phyloP scores from a whole-genome alignment of 129 eudicot species.

The Flaveria brownii region DNA sequence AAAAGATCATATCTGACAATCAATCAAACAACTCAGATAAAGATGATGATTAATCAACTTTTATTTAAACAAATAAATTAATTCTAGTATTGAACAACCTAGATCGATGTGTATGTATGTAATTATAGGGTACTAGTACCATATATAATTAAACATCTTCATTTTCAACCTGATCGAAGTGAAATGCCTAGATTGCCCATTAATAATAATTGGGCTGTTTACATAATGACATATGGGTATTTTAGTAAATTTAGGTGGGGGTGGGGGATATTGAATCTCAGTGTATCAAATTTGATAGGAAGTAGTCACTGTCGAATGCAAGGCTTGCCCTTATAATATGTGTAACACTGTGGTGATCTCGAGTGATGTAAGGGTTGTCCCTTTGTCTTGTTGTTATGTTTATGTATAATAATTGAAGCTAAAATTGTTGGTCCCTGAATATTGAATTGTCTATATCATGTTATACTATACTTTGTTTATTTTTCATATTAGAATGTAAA shows the following conservation, averaged over 20 bases:
- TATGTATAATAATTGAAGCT: constrained; percentile 41
- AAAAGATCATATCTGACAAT: constrained; percentile 63
- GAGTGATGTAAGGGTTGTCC: constrained; percentile 32
- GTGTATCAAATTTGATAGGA: constrained; percentile 39
- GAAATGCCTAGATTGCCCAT: constrained; percentile 31
- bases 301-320: constrained; percentile 36
- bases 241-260: constrained; percentile 26
- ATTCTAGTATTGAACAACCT: not conserved
- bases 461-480: not conserved
- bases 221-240: constrained; percentile 26
- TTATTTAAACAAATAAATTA: not conserved
- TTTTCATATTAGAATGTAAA: constrained; percentile 6
- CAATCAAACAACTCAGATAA: constrained; percentile 42
- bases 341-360: constrained; percentile 23
- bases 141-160: constrained; percentile 26
- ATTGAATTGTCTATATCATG: constrained; percentile 29
- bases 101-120: not conserved
- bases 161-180: not conserved
- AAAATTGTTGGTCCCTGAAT: constrained; percentile 24
- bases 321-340: constrained; percentile 20
- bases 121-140: not conserved
- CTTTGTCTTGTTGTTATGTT: constrained; percentile 28
- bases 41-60: constrained; percentile 27
- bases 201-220: constrained; percentile 16
- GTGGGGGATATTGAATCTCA: constrained; percentile 42